Evolutionary conservation across 1,284 basidiomycete genomes (phyloP).

Genomic region (Moesziomyces sp.): DNA sequence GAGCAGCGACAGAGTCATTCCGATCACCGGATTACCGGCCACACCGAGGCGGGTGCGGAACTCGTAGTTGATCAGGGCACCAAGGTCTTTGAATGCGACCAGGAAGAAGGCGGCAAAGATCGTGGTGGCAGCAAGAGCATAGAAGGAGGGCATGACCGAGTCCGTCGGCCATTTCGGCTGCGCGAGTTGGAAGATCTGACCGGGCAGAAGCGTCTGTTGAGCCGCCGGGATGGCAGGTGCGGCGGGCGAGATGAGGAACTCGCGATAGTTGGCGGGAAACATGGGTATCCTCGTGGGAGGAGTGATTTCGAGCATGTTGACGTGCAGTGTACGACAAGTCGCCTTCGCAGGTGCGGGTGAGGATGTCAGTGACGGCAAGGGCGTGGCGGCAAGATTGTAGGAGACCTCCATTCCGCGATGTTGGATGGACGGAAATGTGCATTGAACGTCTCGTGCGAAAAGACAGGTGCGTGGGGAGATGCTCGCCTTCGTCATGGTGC

Average conservation of each 20-base stretch:
- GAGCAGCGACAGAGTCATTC: conserved; percentile 19
- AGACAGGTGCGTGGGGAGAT: background rate
- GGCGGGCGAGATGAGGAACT: conserved; percentile 24
- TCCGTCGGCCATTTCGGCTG: conserved; percentile 37
- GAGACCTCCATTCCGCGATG: background rate
- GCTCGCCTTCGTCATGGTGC: conserved; percentile 20
- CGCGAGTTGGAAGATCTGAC: conserved; percentile 41
- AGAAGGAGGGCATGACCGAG: conserved; percentile 33
- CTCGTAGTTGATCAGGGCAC: conserved; percentile 33
- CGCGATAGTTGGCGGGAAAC: conserved; percentile 40
- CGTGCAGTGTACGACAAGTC: no score
- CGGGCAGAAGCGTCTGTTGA: conserved; percentile 25
- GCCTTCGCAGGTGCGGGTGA: no score
- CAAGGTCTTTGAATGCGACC: conserved; percentile 37
- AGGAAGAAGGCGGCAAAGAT: conserved; percentile 30
- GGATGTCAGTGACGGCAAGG: no score
- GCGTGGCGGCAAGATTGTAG: no score
- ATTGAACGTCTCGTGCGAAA: background rate
- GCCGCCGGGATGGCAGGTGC: conserved; percentile 22
- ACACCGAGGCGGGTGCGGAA: conserved; percentile 22
- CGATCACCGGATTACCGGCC: conserved; percentile 24
- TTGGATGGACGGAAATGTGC: background rate
- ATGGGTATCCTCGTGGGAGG: conserved; percentile 31
- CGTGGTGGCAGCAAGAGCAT: conserved; percentile 25
- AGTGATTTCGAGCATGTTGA: conserved; percentile 31